phyloP scores from a whole-genome alignment of 805 yeast species.

The Cyberlindnera sargentensis region DNA sequence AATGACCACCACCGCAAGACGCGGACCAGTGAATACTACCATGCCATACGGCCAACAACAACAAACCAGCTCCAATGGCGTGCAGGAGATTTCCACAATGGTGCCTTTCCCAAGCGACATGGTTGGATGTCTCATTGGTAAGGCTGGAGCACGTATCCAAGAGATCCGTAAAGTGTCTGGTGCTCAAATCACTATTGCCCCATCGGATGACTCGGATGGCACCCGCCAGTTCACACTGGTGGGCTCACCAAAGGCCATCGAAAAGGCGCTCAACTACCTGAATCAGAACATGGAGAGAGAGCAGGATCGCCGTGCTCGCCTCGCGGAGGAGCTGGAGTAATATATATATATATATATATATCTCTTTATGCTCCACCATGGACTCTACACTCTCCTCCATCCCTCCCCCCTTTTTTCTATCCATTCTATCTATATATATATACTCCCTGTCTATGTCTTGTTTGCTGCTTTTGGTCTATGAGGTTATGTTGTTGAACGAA shows the following conservation, averaged over 20 bases:
- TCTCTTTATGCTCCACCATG: too few relatives aligned
- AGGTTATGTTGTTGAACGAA: neutral
- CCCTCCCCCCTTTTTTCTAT: neutral
- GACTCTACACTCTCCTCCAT: neutral
- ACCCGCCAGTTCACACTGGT: constrained; percentile 66
- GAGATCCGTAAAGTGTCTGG: constrained; percentile 76
- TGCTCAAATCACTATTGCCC: constrained; percentile 70
- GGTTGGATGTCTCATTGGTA: constrained; percentile 88
- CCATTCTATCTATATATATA: neutral
- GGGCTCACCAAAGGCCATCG: constrained; percentile 45
- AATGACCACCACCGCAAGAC: neutral
- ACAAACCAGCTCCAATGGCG: constrained; percentile 1
- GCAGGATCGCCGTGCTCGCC: constrained; percentile 39
- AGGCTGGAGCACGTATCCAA: constrained; percentile 78
- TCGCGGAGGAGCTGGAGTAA: constrained; percentile 12
- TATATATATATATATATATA: neutral
- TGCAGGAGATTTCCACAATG: constrained; percentile 27
- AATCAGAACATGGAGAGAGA: constrained; percentile 54
- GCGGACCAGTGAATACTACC: too few relatives aligned
- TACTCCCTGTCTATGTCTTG: too few relatives aligned
- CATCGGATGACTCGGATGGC: constrained; percentile 55
- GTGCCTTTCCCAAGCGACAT: constrained; percentile 67
- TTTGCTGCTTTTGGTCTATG: neutral
- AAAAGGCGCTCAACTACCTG: constrained; percentile 51
- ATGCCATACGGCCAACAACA: neutral